Conservation (phyloP, 2,329 filamentous ascomycete species). For the Aspergillus candidus region DNA sequence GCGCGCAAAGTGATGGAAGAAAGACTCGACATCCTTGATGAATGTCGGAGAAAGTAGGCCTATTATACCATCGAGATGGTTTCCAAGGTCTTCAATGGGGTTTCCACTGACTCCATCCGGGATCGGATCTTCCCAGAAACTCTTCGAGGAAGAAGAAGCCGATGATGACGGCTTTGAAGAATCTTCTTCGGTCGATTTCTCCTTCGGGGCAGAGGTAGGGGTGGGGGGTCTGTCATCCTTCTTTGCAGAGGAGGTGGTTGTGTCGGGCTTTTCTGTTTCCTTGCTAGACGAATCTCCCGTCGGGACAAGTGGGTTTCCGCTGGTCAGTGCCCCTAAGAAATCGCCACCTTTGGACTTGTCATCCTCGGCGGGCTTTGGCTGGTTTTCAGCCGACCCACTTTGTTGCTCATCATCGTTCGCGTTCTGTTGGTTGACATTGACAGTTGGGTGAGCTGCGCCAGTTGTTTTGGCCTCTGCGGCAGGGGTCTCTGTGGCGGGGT, state of each 20-base stretch:
- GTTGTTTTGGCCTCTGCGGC: conserved; percentile 4
- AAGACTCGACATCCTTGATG: conserved; percentile 27
- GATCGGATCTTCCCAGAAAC: conserved; percentile 4
- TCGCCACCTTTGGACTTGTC: background rate
- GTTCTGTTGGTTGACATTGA: conserved; percentile 2
- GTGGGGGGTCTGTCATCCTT: no score
- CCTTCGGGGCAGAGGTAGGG: no score
- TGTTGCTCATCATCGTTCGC: conserved; percentile 2
- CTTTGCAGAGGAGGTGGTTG: no score
- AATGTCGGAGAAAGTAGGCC: conserved; percentile 26
- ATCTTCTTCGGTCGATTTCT: no score
- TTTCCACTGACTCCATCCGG: conserved; percentile 12
- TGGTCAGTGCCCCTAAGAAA: background rate
- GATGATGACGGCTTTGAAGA: conserved; percentile 4
- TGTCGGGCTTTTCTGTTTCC: no score
- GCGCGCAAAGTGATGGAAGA: conserved; percentile 30
- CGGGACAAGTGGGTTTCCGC: no score
- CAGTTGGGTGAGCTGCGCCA: conserved; percentile 5
- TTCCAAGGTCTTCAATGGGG: conserved; percentile 19
- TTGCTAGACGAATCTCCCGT: no score
- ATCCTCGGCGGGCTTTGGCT: background rate
- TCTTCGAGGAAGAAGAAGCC: background rate
- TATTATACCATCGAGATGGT: conserved; percentile 27
- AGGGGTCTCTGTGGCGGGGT: conserved; percentile 9
- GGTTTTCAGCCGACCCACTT: conserved; percentile 1